These are phyloP conservation scores for Conticribra weissflogii DNA, from an alignment of 108 stramenopile species.

Conservation along the genomic window DNA sequence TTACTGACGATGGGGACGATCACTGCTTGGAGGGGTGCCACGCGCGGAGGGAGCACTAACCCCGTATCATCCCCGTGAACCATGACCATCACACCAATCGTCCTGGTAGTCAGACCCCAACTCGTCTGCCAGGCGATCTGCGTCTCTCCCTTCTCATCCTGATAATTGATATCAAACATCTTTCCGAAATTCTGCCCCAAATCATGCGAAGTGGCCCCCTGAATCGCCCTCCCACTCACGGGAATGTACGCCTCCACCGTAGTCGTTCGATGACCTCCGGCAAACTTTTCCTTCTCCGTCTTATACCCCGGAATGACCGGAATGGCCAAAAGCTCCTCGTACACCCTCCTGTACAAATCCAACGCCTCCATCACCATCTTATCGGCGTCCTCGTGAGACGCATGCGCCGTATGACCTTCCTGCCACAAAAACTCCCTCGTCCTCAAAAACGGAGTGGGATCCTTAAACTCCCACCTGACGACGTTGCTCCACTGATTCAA, in stretches of 20 bases:
- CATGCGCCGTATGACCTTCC: conserved; percentile 99
- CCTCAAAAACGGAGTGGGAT: conserved; percentile 98
- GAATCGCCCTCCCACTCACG: conserved; percentile 97
- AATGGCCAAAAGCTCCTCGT: conserved; percentile 98
- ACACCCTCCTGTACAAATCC: conserved; percentile 94
- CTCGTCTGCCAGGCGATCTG: conserved; percentile 97
- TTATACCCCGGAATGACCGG: conserved; percentile 99
- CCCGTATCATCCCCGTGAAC: conserved; percentile 99
- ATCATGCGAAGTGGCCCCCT: conserved; percentile 98
- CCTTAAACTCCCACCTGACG: conserved; percentile 99
- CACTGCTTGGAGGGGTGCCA: conserved; percentile 96
- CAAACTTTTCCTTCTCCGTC: conserved; percentile 98
- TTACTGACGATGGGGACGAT: conserved; percentile 97
- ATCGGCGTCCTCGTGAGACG: conserved; percentile 95
- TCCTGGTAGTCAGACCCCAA: conserved; percentile 98
- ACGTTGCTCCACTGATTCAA: conserved; percentile 99
- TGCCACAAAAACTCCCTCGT: conserved; percentile 99
- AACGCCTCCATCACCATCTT: conserved; percentile 95
- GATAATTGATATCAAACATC: conserved; percentile 98
- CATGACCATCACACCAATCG: conserved; percentile 99
- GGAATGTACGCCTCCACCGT: conserved; percentile 99
- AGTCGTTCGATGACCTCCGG: conserved; percentile 96
- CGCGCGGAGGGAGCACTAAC: conserved; percentile 95
- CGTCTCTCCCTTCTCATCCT: conserved; percentile 91
- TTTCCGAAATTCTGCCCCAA: conserved; percentile 99